phyloP scores from a whole-genome alignment of 2,329 filamentous ascomycete species.

The Diaporthe sp. region DNA sequence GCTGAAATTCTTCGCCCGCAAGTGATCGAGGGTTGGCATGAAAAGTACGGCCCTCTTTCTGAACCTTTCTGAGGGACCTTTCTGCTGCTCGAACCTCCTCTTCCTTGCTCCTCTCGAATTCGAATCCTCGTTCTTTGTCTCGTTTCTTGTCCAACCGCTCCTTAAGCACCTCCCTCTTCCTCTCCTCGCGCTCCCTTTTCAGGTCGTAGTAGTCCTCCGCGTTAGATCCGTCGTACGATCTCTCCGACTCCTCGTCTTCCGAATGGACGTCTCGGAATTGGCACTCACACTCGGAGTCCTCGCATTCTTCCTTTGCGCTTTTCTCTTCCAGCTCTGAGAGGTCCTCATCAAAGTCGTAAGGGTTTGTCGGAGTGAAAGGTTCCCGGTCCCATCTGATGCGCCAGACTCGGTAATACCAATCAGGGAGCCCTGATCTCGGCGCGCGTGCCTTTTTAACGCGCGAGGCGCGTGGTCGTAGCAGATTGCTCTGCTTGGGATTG shows the following conservation, averaged over 20 bases:
- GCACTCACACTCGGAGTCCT: not conserved
- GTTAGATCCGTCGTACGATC: slow-evolving; percentile 19
- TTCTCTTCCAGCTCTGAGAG: not conserved
- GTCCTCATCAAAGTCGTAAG: not conserved
- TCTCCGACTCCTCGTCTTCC: not conserved
- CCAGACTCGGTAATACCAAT: not conserved
- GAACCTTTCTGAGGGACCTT: not conserved
- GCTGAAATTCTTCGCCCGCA: not conserved
- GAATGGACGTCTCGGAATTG: not conserved
- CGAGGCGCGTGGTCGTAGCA: not conserved
- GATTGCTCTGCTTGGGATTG: not conserved
- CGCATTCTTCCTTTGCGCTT: too few relatives aligned
- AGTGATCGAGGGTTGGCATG: not conserved
- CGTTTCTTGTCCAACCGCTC: too few relatives aligned
- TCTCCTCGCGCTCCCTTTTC: slow-evolving; percentile 15
- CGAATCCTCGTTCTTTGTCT: too few relatives aligned
- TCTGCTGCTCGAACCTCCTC: slow-evolving; percentile 2
- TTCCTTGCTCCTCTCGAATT: slow-evolving; percentile 8
- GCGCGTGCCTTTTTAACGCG: not conserved
- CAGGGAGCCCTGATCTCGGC: not conserved
- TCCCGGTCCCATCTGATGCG: not conserved
- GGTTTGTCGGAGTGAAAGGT: not conserved
- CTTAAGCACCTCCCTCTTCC: not conserved
- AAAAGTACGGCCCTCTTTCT: not conserved
- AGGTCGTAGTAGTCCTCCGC: not conserved